Conservation (phyloP, 495 filamentous ascomycete genomes). For the Hypomontagnella submonticulosa region DNA sequence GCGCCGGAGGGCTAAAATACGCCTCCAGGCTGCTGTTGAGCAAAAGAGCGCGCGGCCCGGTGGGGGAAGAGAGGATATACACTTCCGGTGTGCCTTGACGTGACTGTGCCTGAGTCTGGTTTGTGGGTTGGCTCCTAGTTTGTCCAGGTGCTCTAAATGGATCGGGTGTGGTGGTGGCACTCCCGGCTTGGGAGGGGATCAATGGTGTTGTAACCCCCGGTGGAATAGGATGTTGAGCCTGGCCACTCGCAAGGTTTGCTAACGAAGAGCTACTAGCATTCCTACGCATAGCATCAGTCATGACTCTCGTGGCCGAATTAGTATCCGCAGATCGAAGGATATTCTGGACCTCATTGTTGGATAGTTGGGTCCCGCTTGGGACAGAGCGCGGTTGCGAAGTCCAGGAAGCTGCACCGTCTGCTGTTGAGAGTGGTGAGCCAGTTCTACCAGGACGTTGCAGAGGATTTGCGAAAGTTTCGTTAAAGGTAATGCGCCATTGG, state of each 20-base stretch:
- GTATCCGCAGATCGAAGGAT: conserved; percentile 56
- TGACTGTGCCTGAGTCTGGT: conserved; percentile 26
- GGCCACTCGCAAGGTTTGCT: conserved; percentile 47
- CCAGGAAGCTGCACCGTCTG: conserved; percentile 2
- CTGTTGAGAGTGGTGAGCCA: conserved; percentile 28
- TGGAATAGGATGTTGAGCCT: conserved; percentile 51
- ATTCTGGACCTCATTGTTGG: conserved; percentile 51
- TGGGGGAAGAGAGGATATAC: conserved; percentile 71
- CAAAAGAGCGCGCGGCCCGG: conserved; percentile 68
- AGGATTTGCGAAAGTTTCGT: conserved; percentile 36
- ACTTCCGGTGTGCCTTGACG: conserved; percentile 57
- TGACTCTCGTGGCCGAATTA: conserved; percentile 52
- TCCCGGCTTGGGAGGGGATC: conserved; percentile 52
- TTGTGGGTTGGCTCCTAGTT: conserved; percentile 29
- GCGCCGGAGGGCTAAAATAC: conserved; percentile 54
- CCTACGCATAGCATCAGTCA: conserved; percentile 60
- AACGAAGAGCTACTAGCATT: conserved; percentile 57
- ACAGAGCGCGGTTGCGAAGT: conserved; percentile 25
- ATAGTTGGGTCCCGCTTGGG: conserved; percentile 38
- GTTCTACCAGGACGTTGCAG: conserved; percentile 32
- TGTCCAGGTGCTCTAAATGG: conserved; percentile 42
- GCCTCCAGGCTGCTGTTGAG: conserved; percentile 58
- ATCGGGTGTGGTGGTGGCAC: conserved; percentile 57
- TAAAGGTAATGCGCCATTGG: conserved; percentile 38
- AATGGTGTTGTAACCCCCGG: conserved; percentile 56